Percentiles rank a stretch among this genome's conserved stretches.
phyloP scores from a whole-genome alignment of 2,329 filamentous ascomycete species.

The Clonostachys rosea region DNA sequence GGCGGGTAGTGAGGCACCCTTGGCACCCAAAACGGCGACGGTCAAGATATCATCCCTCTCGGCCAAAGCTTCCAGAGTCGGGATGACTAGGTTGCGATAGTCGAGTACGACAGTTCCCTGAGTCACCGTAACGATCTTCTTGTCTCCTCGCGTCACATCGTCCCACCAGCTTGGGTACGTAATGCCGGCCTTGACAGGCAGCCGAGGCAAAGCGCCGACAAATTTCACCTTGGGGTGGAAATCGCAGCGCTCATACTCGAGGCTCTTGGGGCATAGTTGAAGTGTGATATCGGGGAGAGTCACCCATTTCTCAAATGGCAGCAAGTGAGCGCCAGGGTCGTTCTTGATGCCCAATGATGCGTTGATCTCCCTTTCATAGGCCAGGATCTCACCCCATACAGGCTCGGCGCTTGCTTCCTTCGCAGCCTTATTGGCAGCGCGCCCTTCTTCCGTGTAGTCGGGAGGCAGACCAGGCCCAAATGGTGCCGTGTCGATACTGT shows the following conservation, averaged over 20 bases:
- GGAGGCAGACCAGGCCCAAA: slow-evolving; percentile 30
- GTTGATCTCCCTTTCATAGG: slow-evolving; percentile 15
- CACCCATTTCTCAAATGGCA: slow-evolving; percentile 17
- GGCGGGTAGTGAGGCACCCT: slow-evolving; percentile 11
- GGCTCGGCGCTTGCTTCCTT: slow-evolving; percentile 13
- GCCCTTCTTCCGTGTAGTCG: slow-evolving; percentile 25
- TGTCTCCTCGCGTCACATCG: slow-evolving; percentile 22
- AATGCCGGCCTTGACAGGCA: slow-evolving; percentile 16
- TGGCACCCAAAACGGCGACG: slow-evolving; percentile 21
- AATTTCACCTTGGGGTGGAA: slow-evolving; percentile 32
- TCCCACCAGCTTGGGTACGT: slow-evolving; percentile 40
- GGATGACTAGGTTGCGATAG: slow-evolving; percentile 34
- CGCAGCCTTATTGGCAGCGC: slow-evolving; percentile 21
- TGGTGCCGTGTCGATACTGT: slow-evolving; percentile 30
- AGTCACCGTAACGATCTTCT: slow-evolving; percentile 36
- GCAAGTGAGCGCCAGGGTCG: slow-evolving; percentile 3
- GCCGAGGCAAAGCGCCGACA: slow-evolving; percentile 32
- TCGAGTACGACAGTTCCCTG: slow-evolving; percentile 39
- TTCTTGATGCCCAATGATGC: slow-evolving; percentile 18
- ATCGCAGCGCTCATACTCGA: slow-evolving; percentile 31
- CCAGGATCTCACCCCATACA: slow-evolving; percentile 11
- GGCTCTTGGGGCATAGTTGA: slow-evolving; percentile 28
- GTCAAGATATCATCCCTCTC: slow-evolving; percentile 29
- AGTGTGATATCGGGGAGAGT: slow-evolving; percentile 22
- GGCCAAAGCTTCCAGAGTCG: slow-evolving; percentile 35